Base-by-base conservation (phyloP, 345 rosid species). In the Mercurialis annua region DNA sequence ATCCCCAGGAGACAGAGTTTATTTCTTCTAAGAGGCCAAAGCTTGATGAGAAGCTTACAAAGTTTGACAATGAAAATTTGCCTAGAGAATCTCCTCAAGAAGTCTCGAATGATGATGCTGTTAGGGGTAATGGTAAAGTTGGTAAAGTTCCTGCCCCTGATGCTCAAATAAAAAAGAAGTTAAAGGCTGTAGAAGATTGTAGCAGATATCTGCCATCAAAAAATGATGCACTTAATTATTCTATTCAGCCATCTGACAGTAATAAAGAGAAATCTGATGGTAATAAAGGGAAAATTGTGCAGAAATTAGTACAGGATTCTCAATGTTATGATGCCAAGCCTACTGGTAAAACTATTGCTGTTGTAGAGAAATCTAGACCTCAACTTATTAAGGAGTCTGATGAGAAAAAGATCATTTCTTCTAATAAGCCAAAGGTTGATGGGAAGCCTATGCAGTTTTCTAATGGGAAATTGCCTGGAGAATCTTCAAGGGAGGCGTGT, bases 401-500 rank as follows among this genome's bases (percentile, higher is more conserved):
- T 26, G 77, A 60, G 52, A 71, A 12, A 64, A 76, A 72, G 3
- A 77, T 60, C 62, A 57, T 48, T 29, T 70, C 65, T 58, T 67
- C 40, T 4, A 81, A 77, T 76, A 78, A 70, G 64, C 64, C 31
- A 18, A 80, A 71, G 67, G 56, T 34, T 67, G 85, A 80, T 77
- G 84, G 70, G 51, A 69, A 76, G 56, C 71, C 26, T 48, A 8
- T 64, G 49, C 78, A 59, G 60, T 74, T 70, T 44, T 48, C 71
- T 48, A 66, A 43, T 66, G 80, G 70, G 52, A 79, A 79, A 71
- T 55, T 73, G 65, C 52, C 53, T 26, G 76, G 73, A 59, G 61
- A 62, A 49, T 73, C 79, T 62, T 63, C 52, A 15, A 59, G 26
- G 7, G 64, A 23, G 18, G 23, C 49, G 68, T 59, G 73, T 49